phyloP scores from a whole-genome alignment of 805 yeast species.

The Barnettozyma botsteinii region DNA sequence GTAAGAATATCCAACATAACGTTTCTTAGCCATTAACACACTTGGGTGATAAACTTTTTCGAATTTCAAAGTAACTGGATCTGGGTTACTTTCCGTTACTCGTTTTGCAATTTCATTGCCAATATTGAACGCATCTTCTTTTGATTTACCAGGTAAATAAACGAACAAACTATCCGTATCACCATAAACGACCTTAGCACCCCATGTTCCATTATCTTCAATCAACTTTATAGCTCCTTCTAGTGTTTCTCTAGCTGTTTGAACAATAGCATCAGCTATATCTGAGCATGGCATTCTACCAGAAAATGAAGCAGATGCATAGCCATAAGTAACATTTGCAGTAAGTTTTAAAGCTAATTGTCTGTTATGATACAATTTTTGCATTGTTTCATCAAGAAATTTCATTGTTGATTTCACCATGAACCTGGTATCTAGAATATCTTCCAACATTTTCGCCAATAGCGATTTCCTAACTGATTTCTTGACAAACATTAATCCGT shows the following conservation, averaged over 20 bases:
- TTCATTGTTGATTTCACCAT: slow-evolving; percentile 75
- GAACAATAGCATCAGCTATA: slow-evolving; percentile 90
- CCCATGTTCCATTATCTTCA: slow-evolving; percentile 56
- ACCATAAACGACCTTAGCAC: slow-evolving; percentile 92
- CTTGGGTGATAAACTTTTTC: slow-evolving; percentile 93
- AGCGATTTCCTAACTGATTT: slow-evolving; percentile 60
- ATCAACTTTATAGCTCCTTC: slow-evolving; percentile 64
- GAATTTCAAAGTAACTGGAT: slow-evolving; percentile 77
- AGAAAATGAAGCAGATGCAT: slow-evolving; percentile 88
- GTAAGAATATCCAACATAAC: slow-evolving; percentile 85
- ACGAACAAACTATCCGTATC: slow-evolving; percentile 95
- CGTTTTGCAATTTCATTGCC: slow-evolving; percentile 65
- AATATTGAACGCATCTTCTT: slow-evolving; percentile 66
- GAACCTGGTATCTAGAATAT: slow-evolving; percentile 72
- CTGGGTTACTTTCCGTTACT: slow-evolving; percentile 65
- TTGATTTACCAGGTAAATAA: slow-evolving; percentile 76
- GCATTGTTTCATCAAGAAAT: slow-evolving; percentile 41
- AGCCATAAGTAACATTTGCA: slow-evolving; percentile 96
- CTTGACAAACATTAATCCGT: slow-evolving; percentile 77
- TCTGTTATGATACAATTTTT: slow-evolving; percentile 59
- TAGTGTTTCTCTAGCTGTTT: slow-evolving; percentile 82
- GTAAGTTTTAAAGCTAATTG: slow-evolving; percentile 85
- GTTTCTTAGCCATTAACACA: slow-evolving; percentile 73
- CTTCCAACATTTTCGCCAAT: slow-evolving; percentile 78
- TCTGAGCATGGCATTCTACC: slow-evolving; percentile 98